Percentiles rank a stretch among this genome's conserved stretches.
Conservation (phyloP, 495 filamentous ascomycete genomes). For the Friedmanniomyces endolithicus region DNA sequence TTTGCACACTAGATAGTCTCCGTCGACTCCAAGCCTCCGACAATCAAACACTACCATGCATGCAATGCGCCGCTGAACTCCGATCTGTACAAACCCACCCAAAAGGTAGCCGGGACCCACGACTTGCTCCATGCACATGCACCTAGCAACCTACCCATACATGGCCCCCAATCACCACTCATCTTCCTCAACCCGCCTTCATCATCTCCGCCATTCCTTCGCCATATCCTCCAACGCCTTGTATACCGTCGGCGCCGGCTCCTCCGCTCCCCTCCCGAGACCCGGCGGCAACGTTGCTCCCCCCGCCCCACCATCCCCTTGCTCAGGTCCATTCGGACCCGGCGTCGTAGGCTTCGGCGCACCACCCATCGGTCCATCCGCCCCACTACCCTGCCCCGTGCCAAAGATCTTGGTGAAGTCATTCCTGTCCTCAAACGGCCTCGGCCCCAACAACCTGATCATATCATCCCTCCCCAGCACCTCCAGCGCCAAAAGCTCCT, state of each 20-base stretch:
- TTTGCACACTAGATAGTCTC: too few species aligned
- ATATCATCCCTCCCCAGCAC: conserved; percentile 82
- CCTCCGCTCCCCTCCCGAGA: neutral
- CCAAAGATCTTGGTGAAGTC: conserved; percentile 92
- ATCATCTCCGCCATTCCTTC: neutral
- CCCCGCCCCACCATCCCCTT: neutral
- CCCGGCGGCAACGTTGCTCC: neutral
- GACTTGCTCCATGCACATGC: too few species aligned
- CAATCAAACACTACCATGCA: too few species aligned
- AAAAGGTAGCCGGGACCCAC: too few species aligned
- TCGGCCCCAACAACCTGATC: conserved; percentile 69
- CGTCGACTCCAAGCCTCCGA: too few species aligned
- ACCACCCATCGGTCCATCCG: conserved; percentile 8
- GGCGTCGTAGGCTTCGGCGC: conserved; percentile 7
- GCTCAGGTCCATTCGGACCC: conserved; percentile 4
- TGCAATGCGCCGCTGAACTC: too few species aligned
- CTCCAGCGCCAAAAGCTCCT: conserved; percentile 87
- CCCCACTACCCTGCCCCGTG: conserved; percentile 8
- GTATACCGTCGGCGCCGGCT: neutral
- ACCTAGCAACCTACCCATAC: too few species aligned
- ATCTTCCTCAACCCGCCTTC: too few species aligned
- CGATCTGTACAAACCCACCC: too few species aligned
- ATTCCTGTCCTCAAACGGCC: conserved; percentile 68
- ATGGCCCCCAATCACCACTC: too few species aligned
- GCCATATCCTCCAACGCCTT: neutral